Evolutionary conservation across 2,329 filamentous ascomycete species (phyloP).

Genomic region (Ambrosiella xylebori): DNA sequence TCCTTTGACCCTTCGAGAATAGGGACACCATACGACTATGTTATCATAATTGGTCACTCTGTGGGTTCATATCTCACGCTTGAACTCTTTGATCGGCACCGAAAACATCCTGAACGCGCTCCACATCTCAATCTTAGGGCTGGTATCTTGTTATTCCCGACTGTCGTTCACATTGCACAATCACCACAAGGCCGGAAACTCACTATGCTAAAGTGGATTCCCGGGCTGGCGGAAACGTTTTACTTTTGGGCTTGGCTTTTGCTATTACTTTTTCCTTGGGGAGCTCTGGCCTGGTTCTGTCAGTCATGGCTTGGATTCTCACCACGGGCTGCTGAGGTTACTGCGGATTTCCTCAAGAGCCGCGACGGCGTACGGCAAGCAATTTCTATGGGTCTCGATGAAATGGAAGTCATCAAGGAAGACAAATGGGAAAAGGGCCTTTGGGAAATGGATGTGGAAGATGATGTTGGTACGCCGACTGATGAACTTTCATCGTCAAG

Average conservation of each 20-base stretch:
- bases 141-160: conserved; percentile 55
- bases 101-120: conserved; percentile 20
- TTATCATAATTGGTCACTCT: conserved; percentile 57
- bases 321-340: conserved; percentile 29
- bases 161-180: conserved; percentile 50
- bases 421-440: conserved; percentile 42
- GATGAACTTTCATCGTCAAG: background rate
- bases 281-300: conserved; percentile 27
- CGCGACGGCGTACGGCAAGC: conserved; percentile 42
- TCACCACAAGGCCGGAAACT: conserved; percentile 42
- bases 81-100: conserved; percentile 45
- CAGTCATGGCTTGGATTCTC: conserved; percentile 30
- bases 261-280: conserved; percentile 25
- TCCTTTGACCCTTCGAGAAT: conserved; percentile 16
- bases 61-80: conserved; percentile 57
- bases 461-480: background rate
- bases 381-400: conserved; percentile 40
- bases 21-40: conserved; percentile 31
- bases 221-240: conserved; percentile 25
- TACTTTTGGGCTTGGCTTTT: conserved; percentile 26
- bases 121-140: conserved; percentile 27
- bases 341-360: conserved; percentile 36
- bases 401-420: conserved; percentile 40
- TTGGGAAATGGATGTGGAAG: conserved; percentile 26
- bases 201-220: conserved; percentile 19